These are phyloP conservation scores for Gossypium bickii DNA, from an alignment of 345 rosid species.

Conservation along the genomic window DNA sequence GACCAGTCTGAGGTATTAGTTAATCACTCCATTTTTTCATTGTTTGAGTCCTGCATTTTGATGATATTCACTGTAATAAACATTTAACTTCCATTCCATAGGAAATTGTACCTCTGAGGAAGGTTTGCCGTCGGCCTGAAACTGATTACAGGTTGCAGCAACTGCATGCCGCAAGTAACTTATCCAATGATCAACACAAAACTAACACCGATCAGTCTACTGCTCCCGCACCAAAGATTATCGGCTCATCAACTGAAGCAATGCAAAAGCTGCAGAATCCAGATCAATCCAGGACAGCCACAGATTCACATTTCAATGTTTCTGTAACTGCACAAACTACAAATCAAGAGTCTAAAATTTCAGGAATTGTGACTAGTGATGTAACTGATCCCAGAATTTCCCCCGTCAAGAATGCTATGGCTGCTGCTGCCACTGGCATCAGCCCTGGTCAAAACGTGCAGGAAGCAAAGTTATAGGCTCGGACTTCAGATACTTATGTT, in stretches of 20 bases:
- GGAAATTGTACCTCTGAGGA: constrained; percentile 97
- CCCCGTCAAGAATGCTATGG: neutral
- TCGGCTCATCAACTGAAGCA: constrained; percentile 23
- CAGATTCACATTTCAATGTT: neutral
- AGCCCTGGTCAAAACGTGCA: neutral
- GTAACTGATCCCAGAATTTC: neutral
- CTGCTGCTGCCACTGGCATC: neutral
- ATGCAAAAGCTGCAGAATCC: constrained; percentile 31
- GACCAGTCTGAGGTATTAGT: constrained; percentile 82
- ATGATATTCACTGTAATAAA: neutral
- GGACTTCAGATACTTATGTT: neutral
- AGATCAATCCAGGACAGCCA: neutral
- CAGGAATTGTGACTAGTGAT: neutral
- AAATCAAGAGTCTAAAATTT: neutral
- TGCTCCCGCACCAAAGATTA: constrained; percentile 14
- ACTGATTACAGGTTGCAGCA: constrained; percentile 98
- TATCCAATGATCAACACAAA: constrained; percentile 35
- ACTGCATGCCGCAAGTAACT: constrained; percentile 64
- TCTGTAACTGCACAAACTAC: neutral
- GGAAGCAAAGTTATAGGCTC: neutral
- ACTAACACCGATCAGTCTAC: constrained; percentile 20
- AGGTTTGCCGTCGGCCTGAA: constrained; percentile 95
- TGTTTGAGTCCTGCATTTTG: neutral
- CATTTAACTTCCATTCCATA: constrained; percentile 24
- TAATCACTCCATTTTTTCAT: constrained; percentile 2